Percentiles rank a stretch among this genome's conserved stretches.
Conservation (phyloP, 495 filamentous ascomycete species). For the Annulohypoxylon bovei region DNA sequence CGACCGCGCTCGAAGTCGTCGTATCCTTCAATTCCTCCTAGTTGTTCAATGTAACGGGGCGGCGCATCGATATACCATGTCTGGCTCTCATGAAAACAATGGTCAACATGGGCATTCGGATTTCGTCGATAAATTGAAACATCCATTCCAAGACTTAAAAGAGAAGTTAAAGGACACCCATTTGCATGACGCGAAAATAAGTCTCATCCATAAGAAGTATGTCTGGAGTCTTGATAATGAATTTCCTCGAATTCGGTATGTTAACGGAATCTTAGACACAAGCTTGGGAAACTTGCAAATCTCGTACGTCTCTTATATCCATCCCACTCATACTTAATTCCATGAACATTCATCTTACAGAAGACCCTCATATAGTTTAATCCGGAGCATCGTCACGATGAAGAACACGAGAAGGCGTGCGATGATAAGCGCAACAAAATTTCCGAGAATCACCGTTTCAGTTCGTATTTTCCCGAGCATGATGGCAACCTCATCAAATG, state of each 20-base stretch:
- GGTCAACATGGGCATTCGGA: slow-evolving; percentile 29
- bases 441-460: slow-evolving; percentile 79
- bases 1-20: slow-evolving; percentile 1
- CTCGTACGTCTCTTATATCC: slow-evolving; percentile 46
- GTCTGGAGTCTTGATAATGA: neutral
- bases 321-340: neutral
- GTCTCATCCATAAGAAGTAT: slow-evolving; percentile 60
- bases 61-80: slow-evolving; percentile 7
- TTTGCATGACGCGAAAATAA: slow-evolving; percentile 59
- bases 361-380: slow-evolving; percentile 65
- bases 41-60: neutral
- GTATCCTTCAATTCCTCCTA: neutral
- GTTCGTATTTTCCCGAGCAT: slow-evolving; percentile 85
- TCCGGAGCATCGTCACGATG: slow-evolving; percentile 92
- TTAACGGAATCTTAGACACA: slow-evolving; percentile 51
- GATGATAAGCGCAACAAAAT: slow-evolving; percentile 81
- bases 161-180: slow-evolving; percentile 60
- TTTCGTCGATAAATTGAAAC: slow-evolving; percentile 46
- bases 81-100: slow-evolving; percentile 26
- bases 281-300: slow-evolving; percentile 65
- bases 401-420: slow-evolving; percentile 85
- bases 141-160: slow-evolving; percentile 54
- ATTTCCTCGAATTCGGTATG: neutral
- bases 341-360: slow-evolving; percentile 11
- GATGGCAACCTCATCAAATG: slow-evolving; percentile 92